Conservation (phyloP, 108 stramenopile genomes). For the Bacterosira constricta region DNA sequence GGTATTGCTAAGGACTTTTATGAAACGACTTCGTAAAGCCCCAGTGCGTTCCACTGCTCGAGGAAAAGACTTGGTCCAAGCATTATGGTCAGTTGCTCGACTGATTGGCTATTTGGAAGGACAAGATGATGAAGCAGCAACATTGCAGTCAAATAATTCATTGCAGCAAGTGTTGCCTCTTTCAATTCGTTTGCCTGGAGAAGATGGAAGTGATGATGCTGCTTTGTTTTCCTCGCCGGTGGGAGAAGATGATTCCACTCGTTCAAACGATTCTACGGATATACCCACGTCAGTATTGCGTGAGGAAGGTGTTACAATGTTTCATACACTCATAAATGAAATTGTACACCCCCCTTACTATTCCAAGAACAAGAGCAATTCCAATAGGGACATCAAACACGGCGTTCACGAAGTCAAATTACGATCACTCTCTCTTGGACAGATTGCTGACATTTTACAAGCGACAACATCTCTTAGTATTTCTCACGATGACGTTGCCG, state of each 20-base stretch:
- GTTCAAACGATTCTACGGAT: background rate
- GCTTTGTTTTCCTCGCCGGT: background rate
- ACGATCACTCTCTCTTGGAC: constrained; percentile 17
- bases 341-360: constrained; percentile 5
- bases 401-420: constrained; percentile 10
- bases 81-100: constrained; percentile 32
- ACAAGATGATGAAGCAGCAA: background rate
- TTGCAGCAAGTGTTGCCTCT: background rate
- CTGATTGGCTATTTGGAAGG: constrained; percentile 6
- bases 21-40: constrained; percentile 40
- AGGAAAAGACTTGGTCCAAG: constrained; percentile 21
- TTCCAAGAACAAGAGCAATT: background rate
- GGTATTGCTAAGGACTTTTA: constrained; percentile 18
- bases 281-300: constrained; percentile 7
- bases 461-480: constrained; percentile 17
- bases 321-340: constrained; percentile 41
- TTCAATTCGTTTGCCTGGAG: constrained; percentile 2
- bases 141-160: background rate
- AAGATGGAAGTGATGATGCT: background rate
- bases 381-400: background rate
- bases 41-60: constrained; percentile 17
- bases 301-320: constrained; percentile 37
- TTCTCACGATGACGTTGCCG: constrained; percentile 24
- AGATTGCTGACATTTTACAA: constrained; percentile 30
- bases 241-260: background rate